Conservation (phyloP, 768 basidiomycete genomes). For the Kwoniella pini region DNA sequence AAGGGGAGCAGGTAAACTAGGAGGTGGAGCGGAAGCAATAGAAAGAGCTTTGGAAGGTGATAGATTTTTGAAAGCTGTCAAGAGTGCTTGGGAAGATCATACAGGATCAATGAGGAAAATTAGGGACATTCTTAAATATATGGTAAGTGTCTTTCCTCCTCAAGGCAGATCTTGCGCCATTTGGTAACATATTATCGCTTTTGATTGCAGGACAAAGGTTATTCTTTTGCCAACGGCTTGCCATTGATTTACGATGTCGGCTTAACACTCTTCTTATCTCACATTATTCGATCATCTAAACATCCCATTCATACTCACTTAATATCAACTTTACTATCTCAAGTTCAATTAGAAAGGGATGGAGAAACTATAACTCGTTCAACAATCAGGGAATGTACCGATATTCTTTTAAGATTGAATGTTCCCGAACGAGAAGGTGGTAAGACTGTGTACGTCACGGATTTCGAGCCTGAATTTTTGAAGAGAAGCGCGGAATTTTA, state of each 20-base stretch:
- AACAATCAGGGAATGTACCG: slow-evolving; percentile 82
- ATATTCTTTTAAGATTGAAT: slow-evolving; percentile 71
- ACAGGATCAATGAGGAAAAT: slow-evolving; percentile 82
- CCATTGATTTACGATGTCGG: slow-evolving; percentile 82
- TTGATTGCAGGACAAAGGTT: slow-evolving; percentile 76
- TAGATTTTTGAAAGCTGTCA: slow-evolving; percentile 75
- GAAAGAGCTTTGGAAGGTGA: slow-evolving; percentile 83
- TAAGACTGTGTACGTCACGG: slow-evolving; percentile 71
- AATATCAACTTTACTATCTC: slow-evolving; percentile 74
- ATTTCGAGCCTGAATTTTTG: slow-evolving; percentile 80
- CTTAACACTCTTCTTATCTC: slow-evolving; percentile 74
- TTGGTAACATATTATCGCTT: background rate
- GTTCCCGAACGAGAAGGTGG: slow-evolving; percentile 52
- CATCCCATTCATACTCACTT: slow-evolving; percentile 81
- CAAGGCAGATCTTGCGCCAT: too few relatives aligned
- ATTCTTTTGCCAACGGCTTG: slow-evolving; percentile 71
- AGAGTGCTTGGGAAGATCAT: slow-evolving; percentile 92
- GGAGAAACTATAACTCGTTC: slow-evolving; percentile 90
- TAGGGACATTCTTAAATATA: slow-evolving; percentile 88
- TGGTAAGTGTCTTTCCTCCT: slow-evolving; percentile 64
- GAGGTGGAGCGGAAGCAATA: slow-evolving; percentile 64
- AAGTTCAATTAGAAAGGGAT: slow-evolving; percentile 87
- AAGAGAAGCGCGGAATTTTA: slow-evolving; percentile 79
- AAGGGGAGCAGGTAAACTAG: slow-evolving; percentile 34
- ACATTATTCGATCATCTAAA: slow-evolving; percentile 59